Evolutionary conservation across 2,329 filamentous ascomycete species (phyloP).

Genomic region (Xylariaceae sp.): DNA sequence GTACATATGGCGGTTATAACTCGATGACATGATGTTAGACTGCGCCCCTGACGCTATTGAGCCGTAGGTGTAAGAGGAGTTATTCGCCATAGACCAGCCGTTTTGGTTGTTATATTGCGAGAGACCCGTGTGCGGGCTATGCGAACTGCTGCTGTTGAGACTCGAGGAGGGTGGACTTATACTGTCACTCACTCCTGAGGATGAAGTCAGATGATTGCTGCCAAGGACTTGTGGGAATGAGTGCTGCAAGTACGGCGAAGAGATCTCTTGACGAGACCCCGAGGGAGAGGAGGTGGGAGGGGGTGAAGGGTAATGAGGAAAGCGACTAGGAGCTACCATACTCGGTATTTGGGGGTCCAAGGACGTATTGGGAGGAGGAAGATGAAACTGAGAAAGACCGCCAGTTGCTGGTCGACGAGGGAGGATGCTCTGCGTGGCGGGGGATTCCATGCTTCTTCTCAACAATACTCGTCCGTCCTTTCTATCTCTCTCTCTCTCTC

Average conservation of each 20-base stretch:
- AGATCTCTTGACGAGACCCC: conserved; percentile 10
- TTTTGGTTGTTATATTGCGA: conserved; percentile 53
- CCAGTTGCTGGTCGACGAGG: conserved; percentile 65
- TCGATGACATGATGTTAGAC: conserved; percentile 42
- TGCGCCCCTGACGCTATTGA: conserved; percentile 50
- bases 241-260: conserved; percentile 7
- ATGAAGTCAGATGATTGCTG: conserved; percentile 35
- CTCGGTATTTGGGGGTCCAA: conserved; percentile 34
- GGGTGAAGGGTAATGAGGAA: conserved; percentile 12
- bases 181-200: conserved; percentile 50
- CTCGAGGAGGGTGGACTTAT: conserved; percentile 58
- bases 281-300: conserved; percentile 8
- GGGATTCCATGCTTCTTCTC: conserved; percentile 28
- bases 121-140: conserved; percentile 49
- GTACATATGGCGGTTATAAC: conserved; percentile 34
- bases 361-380: conserved; percentile 32
- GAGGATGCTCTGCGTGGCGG: conserved; percentile 51
- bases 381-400: conserved; percentile 49
- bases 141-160: conserved; percentile 55
- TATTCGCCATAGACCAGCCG: conserved; percentile 55
- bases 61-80: conserved; percentile 49
- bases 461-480: conserved; percentile 7
- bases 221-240: conserved; percentile 5
- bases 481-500: conserved; percentile 9
- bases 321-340: conserved; percentile 26